These are phyloP conservation scores for Penicillium pancosmium DNA, from an alignment of 495 filamentous ascomycete species.

Conservation along the genomic window DNA sequence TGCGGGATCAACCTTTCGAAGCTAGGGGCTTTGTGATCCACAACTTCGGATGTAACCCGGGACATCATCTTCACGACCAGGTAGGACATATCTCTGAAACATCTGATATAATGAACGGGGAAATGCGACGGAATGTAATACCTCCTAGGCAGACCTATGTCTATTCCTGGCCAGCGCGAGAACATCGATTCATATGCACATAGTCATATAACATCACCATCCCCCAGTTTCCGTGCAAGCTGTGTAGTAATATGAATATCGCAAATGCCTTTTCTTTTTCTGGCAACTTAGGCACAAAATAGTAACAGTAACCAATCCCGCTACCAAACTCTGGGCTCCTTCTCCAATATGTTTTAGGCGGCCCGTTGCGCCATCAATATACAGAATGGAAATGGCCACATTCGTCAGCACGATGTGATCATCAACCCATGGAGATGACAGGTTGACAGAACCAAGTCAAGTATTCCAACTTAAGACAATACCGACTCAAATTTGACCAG, in stretches of 20 bases:
- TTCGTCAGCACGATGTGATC: conserved; percentile 14
- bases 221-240: neutral
- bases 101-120: conserved; percentile 5
- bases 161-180: neutral
- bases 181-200: neutral
- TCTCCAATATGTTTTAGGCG: neutral
- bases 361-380: neutral
- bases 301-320: neutral
- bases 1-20: conserved; percentile 6
- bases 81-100: conserved; percentile 7
- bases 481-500: conserved; percentile 2
- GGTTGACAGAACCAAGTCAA: conserved; percentile 5
- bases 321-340: neutral
- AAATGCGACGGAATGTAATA: neutral
- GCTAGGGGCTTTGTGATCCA: conserved; percentile 6
- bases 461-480: conserved; percentile 3
- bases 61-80: neutral
- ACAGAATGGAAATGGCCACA: conserved; percentile 9
- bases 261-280: neutral
- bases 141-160: neutral
- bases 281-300: neutral
- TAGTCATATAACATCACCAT: neutral
- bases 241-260: neutral
- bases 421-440: conserved; percentile 5
- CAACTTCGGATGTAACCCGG: conserved; percentile 19